phyloP scores from a whole-genome alignment of 2,329 filamentous ascomycete genomes.

The Didymella segeticola region DNA sequence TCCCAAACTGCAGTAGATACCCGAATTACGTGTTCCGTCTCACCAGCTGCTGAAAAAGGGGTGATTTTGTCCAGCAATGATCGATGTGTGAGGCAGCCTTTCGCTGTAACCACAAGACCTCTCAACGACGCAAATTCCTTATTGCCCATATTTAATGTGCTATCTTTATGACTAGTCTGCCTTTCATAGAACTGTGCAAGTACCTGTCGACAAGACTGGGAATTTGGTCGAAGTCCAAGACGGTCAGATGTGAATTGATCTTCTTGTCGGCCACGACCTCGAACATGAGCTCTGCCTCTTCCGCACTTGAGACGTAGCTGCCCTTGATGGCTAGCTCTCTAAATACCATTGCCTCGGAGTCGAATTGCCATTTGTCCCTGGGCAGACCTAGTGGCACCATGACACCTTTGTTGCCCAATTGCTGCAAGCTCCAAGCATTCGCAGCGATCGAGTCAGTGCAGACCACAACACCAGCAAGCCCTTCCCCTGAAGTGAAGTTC shows the following conservation, averaged over 20 bases:
- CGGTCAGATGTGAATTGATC: constrained; percentile 31
- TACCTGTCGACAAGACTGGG: constrained; percentile 29
- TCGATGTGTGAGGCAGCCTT: neutral
- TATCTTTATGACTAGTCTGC: constrained; percentile 31
- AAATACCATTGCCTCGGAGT: constrained; percentile 33
- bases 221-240: constrained; percentile 30
- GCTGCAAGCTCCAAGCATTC: constrained; percentile 34
- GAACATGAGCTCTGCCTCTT: constrained; percentile 35
- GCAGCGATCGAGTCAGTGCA: constrained; percentile 34
- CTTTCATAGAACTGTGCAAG: constrained; percentile 30
- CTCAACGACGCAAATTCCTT: neutral
- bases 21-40: no score
- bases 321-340: constrained; percentile 34
- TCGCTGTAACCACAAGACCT: neutral
- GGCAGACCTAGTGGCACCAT: constrained; percentile 36
- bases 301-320: constrained; percentile 34
- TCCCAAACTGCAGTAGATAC: no score
- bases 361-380: constrained; percentile 35
- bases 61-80: neutral
- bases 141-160: constrained; percentile 2
- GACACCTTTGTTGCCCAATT: constrained; percentile 31
- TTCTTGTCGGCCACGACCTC: constrained; percentile 28
- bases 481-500: constrained; percentile 28
- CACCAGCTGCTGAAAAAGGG: neutral
- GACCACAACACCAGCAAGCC: constrained; percentile 34